Percentiles rank a stretch among this genome's conserved stretches.
phyloP scores from a whole-genome alignment of 805 yeast genomes.

The Yarrowia osloensis region DNA sequence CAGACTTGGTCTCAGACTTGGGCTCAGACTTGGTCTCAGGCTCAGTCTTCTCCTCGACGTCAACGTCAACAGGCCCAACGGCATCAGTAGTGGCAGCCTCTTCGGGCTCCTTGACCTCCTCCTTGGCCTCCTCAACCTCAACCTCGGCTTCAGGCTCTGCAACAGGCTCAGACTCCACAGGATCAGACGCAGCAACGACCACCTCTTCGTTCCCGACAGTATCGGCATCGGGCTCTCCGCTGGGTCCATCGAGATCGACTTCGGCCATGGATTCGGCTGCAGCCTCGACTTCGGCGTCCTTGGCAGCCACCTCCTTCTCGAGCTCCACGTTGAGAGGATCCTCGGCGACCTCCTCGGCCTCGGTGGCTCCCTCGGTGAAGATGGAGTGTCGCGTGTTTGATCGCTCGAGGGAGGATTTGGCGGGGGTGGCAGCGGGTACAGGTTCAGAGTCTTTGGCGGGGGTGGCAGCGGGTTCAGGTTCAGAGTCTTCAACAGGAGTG shows the following conservation, averaged over 20 bases:
- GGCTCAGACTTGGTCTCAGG: not conserved
- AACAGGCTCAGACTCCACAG: not conserved
- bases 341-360: slow-evolving; percentile 31
- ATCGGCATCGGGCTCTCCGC: not conserved
- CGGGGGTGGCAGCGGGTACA: not conserved
- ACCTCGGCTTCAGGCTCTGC: not conserved
- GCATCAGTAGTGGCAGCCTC: not conserved
- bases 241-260: slow-evolving; percentile 6
- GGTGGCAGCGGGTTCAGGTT: slow-evolving; percentile 33
- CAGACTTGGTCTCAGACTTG: not conserved
- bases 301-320: slow-evolving; percentile 17
- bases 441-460: slow-evolving; percentile 25
- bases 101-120: slow-evolving; percentile 6
- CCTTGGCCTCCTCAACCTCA: not conserved
- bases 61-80: not conserved
- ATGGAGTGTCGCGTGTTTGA: slow-evolving; percentile 6
- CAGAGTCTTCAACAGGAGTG: slow-evolving; percentile 1
- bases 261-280: slow-evolving; percentile 3
- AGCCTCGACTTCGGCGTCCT: not conserved
- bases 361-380: slow-evolving; percentile 23
- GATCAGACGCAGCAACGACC: not conserved
- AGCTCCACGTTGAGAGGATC: slow-evolving; percentile 17
- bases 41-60: not conserved
- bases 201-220: not conserved
- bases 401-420: not conserved